A percentile compares a stretch with the other conserved stretches of the same genome.
phyloP scores from a whole-genome alignment of 139 green algal genomes.

The Microglena sp. region DNA sequence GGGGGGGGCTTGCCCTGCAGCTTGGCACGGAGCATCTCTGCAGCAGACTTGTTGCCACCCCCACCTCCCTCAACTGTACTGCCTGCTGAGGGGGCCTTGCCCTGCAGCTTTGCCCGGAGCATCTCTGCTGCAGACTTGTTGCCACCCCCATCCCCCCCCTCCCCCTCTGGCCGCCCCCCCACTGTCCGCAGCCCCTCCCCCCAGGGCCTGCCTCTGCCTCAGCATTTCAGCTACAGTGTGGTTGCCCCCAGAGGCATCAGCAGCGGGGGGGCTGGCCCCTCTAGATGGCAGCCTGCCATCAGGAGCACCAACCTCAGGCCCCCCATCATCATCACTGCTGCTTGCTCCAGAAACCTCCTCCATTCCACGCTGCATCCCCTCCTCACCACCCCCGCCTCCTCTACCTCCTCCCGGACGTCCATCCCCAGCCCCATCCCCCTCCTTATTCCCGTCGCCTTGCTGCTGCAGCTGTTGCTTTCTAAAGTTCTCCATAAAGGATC shows the following conservation, averaged over 20 bases:
- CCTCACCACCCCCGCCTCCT: not conserved
- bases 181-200: not conserved
- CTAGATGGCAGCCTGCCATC: too few species aligned
- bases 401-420: not conserved
- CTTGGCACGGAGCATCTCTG: not conserved
- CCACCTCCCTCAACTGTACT: not conserved
- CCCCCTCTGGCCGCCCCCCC: not conserved
- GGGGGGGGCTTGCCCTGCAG: not conserved
- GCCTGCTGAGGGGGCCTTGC: not conserved
- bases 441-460: constrained; percentile 2
- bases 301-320: too few species aligned
- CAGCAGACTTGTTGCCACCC: not conserved
- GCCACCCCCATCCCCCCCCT: not conserved
- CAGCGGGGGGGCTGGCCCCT: too few species aligned
- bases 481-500: constrained; percentile 60
- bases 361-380: not conserved
- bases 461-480: constrained; percentile 11
- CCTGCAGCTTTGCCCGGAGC: constrained; percentile 21
- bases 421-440: constrained; percentile 6
- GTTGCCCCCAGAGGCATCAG: too few species aligned
- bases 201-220: not conserved
- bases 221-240: too few species aligned
- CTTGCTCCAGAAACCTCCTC: too few species aligned
- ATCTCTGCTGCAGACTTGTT: constrained; percentile 27
- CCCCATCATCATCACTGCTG: too few species aligned